A percentile compares a stretch with the other conserved stretches of the same genome.
Conservation (phyloP, 2,329 filamentous ascomycete genomes). For the Aspergillus costaricaensis region DNA sequence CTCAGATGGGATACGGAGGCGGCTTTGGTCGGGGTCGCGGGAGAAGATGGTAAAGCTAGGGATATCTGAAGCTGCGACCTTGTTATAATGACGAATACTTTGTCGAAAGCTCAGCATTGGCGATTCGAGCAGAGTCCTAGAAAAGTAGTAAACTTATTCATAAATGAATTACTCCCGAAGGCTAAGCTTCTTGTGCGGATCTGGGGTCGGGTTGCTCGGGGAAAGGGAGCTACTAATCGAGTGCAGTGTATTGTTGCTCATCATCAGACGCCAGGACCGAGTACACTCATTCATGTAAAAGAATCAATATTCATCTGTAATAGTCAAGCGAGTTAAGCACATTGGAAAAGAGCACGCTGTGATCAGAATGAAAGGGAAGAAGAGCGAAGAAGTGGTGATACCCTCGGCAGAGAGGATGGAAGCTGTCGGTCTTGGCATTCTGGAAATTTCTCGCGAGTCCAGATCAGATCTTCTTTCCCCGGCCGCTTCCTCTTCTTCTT, state of each 20-base stretch:
- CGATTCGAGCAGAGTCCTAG: neutral
- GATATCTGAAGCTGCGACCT: slow-evolving; percentile 11
- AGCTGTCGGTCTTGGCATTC: slow-evolving; percentile 45
- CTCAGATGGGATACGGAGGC: slow-evolving; percentile 47
- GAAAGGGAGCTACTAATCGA: slow-evolving; percentile 13
- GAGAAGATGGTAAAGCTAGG: slow-evolving; percentile 39
- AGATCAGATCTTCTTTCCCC: slow-evolving; percentile 37
- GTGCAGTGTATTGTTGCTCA: neutral
- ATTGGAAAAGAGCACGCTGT: neutral
- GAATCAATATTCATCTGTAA: no score
- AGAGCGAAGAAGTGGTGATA: slow-evolving; percentile 10
- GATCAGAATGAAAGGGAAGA: neutral
- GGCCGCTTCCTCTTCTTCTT: slow-evolving; percentile 34
- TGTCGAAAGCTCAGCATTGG: slow-evolving; percentile 1
- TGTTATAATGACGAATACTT: slow-evolving; percentile 18
- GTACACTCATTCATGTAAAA: neutral
- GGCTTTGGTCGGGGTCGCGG: slow-evolving; percentile 44
- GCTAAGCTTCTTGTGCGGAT: neutral
- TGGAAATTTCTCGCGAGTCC: slow-evolving; percentile 47
- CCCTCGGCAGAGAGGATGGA: slow-evolving; percentile 35
- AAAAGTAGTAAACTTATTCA: neutral
- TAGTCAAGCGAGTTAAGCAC: neutral
- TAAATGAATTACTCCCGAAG: neutral
- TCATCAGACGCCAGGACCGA: neutral
- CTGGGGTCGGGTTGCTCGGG: slow-evolving; percentile 8